Evolutionary conservation across 2,329 filamentous ascomycete genomes (phyloP).

Genomic region (Ophiostoma angusticollis): DNA sequence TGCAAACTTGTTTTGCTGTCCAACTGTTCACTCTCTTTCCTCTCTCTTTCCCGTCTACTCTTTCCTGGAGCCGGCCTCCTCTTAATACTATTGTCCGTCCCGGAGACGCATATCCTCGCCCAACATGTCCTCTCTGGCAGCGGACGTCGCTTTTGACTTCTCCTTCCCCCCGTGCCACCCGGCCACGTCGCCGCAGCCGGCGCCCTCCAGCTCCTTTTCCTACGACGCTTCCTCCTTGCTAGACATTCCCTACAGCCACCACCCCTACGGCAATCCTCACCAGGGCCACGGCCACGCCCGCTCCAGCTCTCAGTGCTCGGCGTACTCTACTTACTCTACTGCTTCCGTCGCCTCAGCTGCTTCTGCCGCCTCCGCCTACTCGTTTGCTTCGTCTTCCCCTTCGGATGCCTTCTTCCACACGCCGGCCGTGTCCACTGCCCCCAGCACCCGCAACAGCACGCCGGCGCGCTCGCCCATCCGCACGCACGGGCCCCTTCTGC

Average conservation of each 20-base stretch:
- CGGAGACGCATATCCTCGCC: neutral
- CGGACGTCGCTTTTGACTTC: constrained; percentile 50
- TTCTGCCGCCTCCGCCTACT: constrained; percentile 41
- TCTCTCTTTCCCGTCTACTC: constrained; percentile 5
- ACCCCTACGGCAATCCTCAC: neutral
- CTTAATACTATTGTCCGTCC: constrained; percentile 14
- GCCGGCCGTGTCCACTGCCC: neutral
- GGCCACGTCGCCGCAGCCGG: constrained; percentile 30
- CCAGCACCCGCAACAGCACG: constrained; percentile 52
- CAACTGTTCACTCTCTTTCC: constrained; percentile 2
- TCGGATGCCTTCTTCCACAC: constrained; percentile 42
- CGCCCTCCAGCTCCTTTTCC: constrained; percentile 25
- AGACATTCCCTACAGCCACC: constrained; percentile 39
- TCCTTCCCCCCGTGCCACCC: constrained; percentile 41
- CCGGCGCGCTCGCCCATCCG: constrained; percentile 58
- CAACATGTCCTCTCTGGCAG: constrained; percentile 39
- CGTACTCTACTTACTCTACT: constrained; percentile 34
- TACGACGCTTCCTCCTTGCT: constrained; percentile 45
- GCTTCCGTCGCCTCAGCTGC: constrained; percentile 54
- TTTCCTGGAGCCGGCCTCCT: constrained; percentile 18
- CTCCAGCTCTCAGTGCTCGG: constrained; percentile 52
- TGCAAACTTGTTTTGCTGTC: constrained; percentile 2
- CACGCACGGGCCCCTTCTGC: constrained; percentile 64
- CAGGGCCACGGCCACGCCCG: constrained; percentile 28
- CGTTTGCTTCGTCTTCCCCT: constrained; percentile 46